Evolutionary conservation across 805 yeast genomes (phyloP).

Genomic region (Sugiyamaella smithiae): DNA sequence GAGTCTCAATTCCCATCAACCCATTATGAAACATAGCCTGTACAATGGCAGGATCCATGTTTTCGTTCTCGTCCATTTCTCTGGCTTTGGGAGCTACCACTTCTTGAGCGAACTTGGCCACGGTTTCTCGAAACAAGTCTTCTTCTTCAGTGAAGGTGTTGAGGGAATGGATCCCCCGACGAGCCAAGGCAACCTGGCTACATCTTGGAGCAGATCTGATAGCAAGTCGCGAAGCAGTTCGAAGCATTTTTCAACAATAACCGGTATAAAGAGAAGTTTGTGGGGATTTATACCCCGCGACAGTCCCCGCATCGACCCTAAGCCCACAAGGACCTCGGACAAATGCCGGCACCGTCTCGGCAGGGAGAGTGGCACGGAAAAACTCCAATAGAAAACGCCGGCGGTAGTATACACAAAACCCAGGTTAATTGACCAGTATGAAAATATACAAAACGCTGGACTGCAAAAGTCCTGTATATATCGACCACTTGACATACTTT

Average conservation of each 20-base stretch:
- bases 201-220: not conserved
- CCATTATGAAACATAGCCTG: constrained; percentile 39
- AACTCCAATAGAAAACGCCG: no score
- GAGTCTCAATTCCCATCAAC: constrained; percentile 47
- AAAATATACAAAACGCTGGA: no score
- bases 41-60: constrained; percentile 34
- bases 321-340: constrained; percentile 1
- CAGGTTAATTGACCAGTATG: no score
- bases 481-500: no score
- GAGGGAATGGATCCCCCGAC: constrained; percentile 21
- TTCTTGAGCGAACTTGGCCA: constrained; percentile 39
- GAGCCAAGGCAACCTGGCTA: not conserved
- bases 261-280: not conserved
- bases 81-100: constrained; percentile 39
- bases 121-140: constrained; percentile 40
- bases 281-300: not conserved
- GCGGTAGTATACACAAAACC: no score
- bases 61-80: constrained; percentile 40
- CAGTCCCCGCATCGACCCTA: not conserved
- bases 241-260: not conserved
- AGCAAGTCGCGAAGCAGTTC: not conserved
- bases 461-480: no score
- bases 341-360: constrained; percentile 3
- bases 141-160: constrained; percentile 42
- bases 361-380: no score